Evolutionary conservation across 495 filamentous ascomycete genomes (phyloP), one percentile per base, ranked within the genome.

Genomic region (Daldinia childiae): DNA sequence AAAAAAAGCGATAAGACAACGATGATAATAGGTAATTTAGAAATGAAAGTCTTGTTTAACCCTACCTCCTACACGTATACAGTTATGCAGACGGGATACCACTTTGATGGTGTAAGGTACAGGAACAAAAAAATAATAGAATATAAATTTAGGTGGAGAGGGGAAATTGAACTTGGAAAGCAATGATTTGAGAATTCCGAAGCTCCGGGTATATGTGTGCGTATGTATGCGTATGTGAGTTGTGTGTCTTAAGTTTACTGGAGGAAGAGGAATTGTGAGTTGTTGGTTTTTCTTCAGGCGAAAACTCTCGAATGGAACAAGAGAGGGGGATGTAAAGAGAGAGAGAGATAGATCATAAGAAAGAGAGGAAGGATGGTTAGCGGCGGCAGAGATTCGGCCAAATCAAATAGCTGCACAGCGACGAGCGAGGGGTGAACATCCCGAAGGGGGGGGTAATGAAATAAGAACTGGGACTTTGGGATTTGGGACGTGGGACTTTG

Each of bases 351-450:
- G 38, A 45, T 30, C 26, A 30, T 30, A 39, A 52, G 43, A 60
- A 52, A 41, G 43, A 50, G 64, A 41, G 26, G 50, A 39, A 26
- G 38, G 50, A 57, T 61, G 71, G 61, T 36, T 73, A 69, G 71
- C 51, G 66, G 66, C 65, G 71, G 66, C 55, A 73, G 71, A 73
- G 65, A 68, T 69, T 73, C 71, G 71, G 71, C 66, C 71, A 73
- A 73, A 69, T 69, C 65, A 69, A 69, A 69, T 66, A 66, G 36
- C 64, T 72, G 60, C 56, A 69, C 62, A 69, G 21, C 21, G 57
- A 52, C 54, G 65, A 73, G 64, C 54, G 65, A 73, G 64, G 38
- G 69, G 60, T 38, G 54, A 45, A 60, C 12, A 54, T 62, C 62
- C 58, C 51, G 36, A 56, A 29, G 21, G 34, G 21, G 21, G 21